Conservation (phyloP, 306 rosid species). For the Prunus fruticosa region DNA sequence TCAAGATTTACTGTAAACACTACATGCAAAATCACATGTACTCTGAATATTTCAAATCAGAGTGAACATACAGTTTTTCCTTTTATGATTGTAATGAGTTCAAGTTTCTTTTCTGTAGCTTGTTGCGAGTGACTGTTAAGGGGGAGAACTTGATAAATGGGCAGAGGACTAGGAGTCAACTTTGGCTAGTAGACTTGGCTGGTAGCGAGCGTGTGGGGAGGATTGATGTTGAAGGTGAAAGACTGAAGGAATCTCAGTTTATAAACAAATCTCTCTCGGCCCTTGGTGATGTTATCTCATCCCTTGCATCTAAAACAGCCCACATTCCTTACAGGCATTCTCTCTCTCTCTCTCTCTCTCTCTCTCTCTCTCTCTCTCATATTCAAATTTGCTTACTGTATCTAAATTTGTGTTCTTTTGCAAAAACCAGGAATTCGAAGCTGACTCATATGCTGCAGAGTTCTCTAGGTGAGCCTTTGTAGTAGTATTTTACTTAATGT, state of each 20-base stretch:
- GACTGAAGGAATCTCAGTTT: slow-evolving; percentile 94
- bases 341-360: not conserved
- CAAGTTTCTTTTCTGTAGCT: slow-evolving; percentile 49
- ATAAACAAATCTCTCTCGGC: slow-evolving; percentile 96
- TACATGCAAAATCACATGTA: not conserved
- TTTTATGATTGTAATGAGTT: slow-evolving; percentile 12
- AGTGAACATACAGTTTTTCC: not conserved
- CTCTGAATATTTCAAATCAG: not conserved
- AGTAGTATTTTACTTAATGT: not conserved
- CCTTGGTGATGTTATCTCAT: slow-evolving; percentile 91
- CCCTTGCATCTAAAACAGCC: slow-evolving; percentile 88
- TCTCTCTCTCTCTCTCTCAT: not conserved
- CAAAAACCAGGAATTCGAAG: slow-evolving; percentile 76
- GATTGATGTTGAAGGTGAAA: slow-evolving; percentile 96
- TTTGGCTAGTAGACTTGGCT: slow-evolving; percentile 98
- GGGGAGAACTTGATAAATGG: slow-evolving; percentile 79
- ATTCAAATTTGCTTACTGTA: slow-evolving; percentile 10
- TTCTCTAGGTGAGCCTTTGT: slow-evolving; percentile 69
- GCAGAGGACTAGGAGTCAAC: slow-evolving; percentile 80
- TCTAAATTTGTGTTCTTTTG: slow-evolving; percentile 19
- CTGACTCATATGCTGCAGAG: slow-evolving; percentile 97
- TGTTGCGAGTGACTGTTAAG: slow-evolving; percentile 77
- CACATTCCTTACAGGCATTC: slow-evolving; percentile 85
- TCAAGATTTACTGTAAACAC: not conserved
- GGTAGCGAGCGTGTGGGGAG: slow-evolving; percentile 98